Evolutionary conservation across 2,329 filamentous ascomycete species (phyloP), one percentile per base, ranked within the genome.

Genomic region (Cadophora malorum): DNA sequence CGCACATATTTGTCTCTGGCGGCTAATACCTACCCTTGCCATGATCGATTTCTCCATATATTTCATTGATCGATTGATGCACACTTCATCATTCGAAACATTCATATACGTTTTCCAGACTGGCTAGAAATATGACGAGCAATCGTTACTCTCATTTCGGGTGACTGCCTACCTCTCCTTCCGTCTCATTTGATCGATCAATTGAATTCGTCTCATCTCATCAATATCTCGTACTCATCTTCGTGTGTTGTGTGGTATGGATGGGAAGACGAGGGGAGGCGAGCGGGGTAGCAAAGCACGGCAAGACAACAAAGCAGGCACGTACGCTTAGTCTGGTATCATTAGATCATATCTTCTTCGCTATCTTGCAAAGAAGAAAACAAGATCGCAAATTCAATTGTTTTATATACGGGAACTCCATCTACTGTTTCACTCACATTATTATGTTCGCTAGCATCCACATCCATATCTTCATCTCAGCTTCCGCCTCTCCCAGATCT

Each of bases 81-180:
- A 3, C 28, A 49, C n/a, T 21, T 49, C 2, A 21, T 49, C 45
- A 21, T 21, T 49, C 45, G n/a, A 49, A 21, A 49, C 9, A n/a
- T 49, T 49, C 45, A 21, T 49, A 59, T 41, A 41, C 33, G 33
- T 59, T 59, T 23, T 59, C 55, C 55, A 59, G 55, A 59, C 55
- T 59, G 55, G 55, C 33, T 41, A 25, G 55, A 59, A 25, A 59
- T 12, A 3, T 5, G 31, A 59, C 55, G 55, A 59, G 55, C 55
- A 23, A 38, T 59, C 55, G 55, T 59, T 59, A 23, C 35, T 38
- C 35, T 25, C 35, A 35, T n/a, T 35, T 41, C 21, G 35, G 55
- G 55, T 59, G 33, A 23, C 55, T 59, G 33, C 33, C 53, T 56
- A 56, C 53, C 53, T n/a, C 28, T 56, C 53, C n/a, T 21, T 59